Percentiles rank a stretch among this genome's conserved stretches.
Evolutionary conservation across 2,329 filamentous ascomycete species (phyloP).

Genomic region (Xylaria sp.): DNA sequence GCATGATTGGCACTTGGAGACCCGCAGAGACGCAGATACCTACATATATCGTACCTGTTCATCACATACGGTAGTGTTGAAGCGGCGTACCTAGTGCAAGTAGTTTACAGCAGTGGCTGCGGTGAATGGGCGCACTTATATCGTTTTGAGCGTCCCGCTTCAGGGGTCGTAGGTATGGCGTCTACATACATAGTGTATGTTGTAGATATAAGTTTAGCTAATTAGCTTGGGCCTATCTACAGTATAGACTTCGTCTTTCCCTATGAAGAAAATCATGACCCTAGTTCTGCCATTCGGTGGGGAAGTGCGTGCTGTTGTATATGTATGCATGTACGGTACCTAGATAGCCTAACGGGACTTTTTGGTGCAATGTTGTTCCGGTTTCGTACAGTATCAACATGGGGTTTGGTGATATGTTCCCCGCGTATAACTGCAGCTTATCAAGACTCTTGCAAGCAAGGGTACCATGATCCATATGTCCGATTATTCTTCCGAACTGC

Average conservation of each 20-base stretch:
- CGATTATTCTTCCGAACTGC: too few relatives aligned
- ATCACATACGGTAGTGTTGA: constrained; percentile 24
- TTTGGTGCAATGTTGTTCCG: constrained; percentile 10
- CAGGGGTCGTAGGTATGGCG: background rate
- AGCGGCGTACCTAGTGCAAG: constrained; percentile 3
- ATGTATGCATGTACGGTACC: constrained; percentile 1
- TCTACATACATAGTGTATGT: background rate
- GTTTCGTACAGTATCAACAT: background rate
- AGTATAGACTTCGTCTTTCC: background rate
- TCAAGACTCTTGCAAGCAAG: constrained; percentile 18
- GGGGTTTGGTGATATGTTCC: background rate
- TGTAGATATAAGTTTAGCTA: constrained; percentile 14
- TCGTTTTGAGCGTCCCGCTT: background rate
- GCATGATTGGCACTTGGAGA: constrained; percentile 14
- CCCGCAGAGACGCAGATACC: constrained; percentile 17
- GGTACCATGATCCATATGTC: background rate
- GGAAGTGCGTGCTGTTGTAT: background rate
- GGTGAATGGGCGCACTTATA: background rate
- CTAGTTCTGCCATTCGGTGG: constrained; percentile 2
- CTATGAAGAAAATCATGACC: background rate
- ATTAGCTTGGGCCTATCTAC: constrained; percentile 16
- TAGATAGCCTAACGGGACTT: constrained; percentile 14
- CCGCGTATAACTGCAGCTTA: constrained; percentile 1
- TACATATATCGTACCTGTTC: constrained; percentile 12
- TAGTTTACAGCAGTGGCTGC: background rate